Conservation (phyloP, 176 grass and related monocot species). For the Oryza punctata region DNA sequence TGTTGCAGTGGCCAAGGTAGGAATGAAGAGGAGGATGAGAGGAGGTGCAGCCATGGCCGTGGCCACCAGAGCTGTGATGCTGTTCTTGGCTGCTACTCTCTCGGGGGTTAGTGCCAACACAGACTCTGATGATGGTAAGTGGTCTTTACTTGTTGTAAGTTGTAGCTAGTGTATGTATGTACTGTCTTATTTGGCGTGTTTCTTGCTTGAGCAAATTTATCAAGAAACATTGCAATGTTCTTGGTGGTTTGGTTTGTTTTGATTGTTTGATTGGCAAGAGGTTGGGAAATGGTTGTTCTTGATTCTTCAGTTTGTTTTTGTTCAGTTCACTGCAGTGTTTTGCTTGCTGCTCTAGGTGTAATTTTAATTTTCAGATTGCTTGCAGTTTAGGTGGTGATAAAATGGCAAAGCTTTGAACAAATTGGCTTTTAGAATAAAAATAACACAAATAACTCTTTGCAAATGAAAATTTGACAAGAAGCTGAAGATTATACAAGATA, state of each 20-base stretch:
- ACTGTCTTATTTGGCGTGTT: not conserved
- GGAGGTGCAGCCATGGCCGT: conserved; percentile 32
- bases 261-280: not conserved
- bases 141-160: not conserved
- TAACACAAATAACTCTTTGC: not conserved
- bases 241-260: not conserved
- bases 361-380: not conserved
- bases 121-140: conserved; percentile 52
- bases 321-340: not conserved
- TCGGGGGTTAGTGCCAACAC: conserved; percentile 46
- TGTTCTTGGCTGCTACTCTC: conserved; percentile 40
- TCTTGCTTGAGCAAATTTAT: not conserved
- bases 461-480: not conserved
- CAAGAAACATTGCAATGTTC: conserved; percentile 5
- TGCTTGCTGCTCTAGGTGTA: not conserved
- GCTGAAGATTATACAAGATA: not conserved
- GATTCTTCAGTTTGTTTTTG: not conserved
- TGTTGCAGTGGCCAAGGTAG: conserved; percentile 29
- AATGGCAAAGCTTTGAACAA: not conserved
- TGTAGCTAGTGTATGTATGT: not conserved
- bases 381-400: not conserved
- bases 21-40: not conserved
- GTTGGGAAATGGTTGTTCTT: not conserved
- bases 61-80: conserved; percentile 9
- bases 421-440: not conserved